These are phyloP conservation scores for Castanea mollissima DNA, from an alignment of 306 rosid species.

Conservation along the genomic window DNA sequence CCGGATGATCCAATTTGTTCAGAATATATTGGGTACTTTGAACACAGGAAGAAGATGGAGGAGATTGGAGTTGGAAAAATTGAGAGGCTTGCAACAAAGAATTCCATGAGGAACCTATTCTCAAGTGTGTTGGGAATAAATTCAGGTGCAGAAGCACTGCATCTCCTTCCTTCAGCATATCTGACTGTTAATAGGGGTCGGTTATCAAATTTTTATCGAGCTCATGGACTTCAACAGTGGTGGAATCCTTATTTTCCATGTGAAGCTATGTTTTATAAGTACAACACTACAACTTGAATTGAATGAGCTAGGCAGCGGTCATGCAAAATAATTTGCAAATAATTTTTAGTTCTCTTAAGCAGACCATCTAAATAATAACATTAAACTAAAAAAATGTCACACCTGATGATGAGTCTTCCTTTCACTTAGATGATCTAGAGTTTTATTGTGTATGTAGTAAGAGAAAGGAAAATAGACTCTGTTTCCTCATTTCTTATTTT, in stretches of 20 bases:
- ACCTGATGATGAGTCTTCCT: no score
- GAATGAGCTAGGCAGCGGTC: no score
- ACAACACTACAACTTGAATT: not conserved
- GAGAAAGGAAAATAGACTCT: no score
- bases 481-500: no score
- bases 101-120: constrained; percentile 4
- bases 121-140: constrained; percentile 5
- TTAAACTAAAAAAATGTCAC: no score
- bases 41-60: constrained; percentile 25
- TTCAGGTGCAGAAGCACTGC: constrained; percentile 9
- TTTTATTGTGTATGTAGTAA: no score
- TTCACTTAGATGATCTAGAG: no score
- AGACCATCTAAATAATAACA: no score
- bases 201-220: not conserved
- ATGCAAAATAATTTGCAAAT: no score
- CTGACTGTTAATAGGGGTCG: constrained; percentile 11
- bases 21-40: constrained; percentile 33
- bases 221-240: constrained; percentile 32
- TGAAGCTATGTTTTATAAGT: not conserved
- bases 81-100: constrained; percentile 20
- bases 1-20: constrained; percentile 19
- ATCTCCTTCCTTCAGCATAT: constrained; percentile 34
- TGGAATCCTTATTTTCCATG: constrained; percentile 15
- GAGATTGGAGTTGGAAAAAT: constrained; percentile 18
- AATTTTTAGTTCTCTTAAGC: no score